These are phyloP conservation scores for Coemansia reversa DNA, from an alignment of 192 early-diverging fungal genomes.

Conservation along the genomic window DNA sequence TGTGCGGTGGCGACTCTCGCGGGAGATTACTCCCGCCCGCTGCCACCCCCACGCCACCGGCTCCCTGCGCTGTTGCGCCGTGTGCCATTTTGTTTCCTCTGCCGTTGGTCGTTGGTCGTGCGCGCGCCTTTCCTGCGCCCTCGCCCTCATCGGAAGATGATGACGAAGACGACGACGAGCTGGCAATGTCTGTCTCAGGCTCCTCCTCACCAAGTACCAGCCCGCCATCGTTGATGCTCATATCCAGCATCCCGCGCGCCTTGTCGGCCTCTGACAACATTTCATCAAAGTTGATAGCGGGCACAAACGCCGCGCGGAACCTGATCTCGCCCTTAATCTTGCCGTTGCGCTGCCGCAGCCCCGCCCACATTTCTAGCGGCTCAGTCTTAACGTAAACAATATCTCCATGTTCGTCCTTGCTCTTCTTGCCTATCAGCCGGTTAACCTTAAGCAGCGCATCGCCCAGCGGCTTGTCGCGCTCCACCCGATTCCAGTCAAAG, in stretches of 20 bases:
- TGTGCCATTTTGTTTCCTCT: neutral
- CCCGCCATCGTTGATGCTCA: constrained; percentile 39
- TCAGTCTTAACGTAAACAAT: constrained; percentile 43
- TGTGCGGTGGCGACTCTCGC: neutral
- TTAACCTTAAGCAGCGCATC: constrained; percentile 61
- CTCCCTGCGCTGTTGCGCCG: neutral
- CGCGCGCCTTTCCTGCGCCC: neutral
- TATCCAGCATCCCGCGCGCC: constrained; percentile 41
- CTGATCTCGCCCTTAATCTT: constrained; percentile 61
- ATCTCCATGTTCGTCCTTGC: constrained; percentile 36
- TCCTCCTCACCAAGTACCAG: constrained; percentile 48
- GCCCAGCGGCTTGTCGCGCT: constrained; percentile 86
- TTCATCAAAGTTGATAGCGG: constrained; percentile 57
- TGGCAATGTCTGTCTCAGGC: neutral
- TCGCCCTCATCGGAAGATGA: constrained; percentile 10
- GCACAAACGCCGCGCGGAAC: constrained; percentile 60
- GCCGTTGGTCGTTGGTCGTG: neutral
- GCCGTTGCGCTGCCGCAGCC: constrained; percentile 60
- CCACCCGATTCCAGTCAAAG: constrained; percentile 86
- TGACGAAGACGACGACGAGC: constrained; percentile 16
- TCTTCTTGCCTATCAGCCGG: constrained; percentile 52
- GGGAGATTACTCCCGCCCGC: constrained; percentile 2
- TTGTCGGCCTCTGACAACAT: constrained; percentile 46
- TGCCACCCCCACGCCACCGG: neutral
- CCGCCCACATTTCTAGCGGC: constrained; percentile 57